phyloP scores from a whole-genome alignment of 768 basidiomycete species.

The Dictyophora rubrovolvata region DNA sequence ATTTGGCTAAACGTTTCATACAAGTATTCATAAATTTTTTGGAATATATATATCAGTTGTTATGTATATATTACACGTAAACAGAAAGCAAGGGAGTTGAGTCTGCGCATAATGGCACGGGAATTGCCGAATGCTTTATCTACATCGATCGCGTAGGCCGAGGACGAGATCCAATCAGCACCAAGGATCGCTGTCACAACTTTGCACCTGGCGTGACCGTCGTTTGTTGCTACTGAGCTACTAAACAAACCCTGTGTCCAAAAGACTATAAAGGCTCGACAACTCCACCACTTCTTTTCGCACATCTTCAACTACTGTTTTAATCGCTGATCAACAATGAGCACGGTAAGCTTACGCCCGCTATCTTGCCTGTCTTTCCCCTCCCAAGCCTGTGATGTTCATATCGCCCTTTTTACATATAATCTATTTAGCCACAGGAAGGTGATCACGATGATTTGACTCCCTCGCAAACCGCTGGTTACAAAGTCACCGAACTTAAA shows the following conservation, averaged over 20 bases:
- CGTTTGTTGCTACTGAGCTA: too few species aligned
- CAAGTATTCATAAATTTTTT: background rate
- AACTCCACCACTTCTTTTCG: slow-evolving; percentile 17
- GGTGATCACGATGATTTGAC: slow-evolving; percentile 66
- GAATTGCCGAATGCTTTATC: background rate
- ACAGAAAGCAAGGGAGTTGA: background rate
- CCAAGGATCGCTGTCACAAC: too few species aligned
- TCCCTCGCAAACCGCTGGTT: slow-evolving; percentile 61
- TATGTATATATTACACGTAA: too few species aligned
- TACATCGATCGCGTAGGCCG: background rate
- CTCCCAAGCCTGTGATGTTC: background rate
- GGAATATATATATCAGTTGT: background rate
- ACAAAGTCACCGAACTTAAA: slow-evolving; percentile 56
- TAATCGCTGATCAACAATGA: slow-evolving; percentile 5
- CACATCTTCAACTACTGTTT: slow-evolving; percentile 13
- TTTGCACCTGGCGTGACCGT: too few species aligned
- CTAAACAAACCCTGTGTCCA: slow-evolving; percentile 15
- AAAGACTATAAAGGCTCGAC: background rate
- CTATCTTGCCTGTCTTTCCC: slow-evolving; percentile 31
- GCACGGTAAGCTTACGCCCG: slow-evolving; percentile 19
- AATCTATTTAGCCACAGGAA: slow-evolving; percentile 22
- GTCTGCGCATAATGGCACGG: background rate
- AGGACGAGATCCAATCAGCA: too few species aligned
- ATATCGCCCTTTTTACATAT: background rate
- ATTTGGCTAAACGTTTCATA: background rate